Evolutionary conservation across 768 basidiomycete genomes (phyloP).

Genomic region (Auricularia cornea): DNA sequence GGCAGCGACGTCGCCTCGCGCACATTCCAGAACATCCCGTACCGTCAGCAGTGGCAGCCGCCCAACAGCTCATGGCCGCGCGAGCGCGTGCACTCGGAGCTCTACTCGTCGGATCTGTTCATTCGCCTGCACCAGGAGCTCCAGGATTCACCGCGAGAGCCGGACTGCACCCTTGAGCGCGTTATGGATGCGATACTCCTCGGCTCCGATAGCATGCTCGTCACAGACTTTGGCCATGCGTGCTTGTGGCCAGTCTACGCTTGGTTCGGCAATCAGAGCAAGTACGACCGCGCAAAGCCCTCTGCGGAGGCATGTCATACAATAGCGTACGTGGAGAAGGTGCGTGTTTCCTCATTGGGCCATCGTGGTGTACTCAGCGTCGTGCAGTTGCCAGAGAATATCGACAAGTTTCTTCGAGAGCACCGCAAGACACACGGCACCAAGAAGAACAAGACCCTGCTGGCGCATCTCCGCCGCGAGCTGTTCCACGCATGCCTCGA

Average conservation of each 20-base stretch:
- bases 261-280: slow-evolving; percentile 17
- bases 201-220: slow-evolving; percentile 25
- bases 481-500: slow-evolving; percentile 13
- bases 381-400: neutral
- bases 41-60: slow-evolving; percentile 18
- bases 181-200: slow-evolving; percentile 19
- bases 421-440: neutral
- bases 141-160: slow-evolving; percentile 14
- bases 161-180: slow-evolving; percentile 13
- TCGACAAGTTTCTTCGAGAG: neutral
- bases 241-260: slow-evolving; percentile 34
- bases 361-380: neutral
- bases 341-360: neutral
- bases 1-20: neutral
- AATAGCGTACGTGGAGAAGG: slow-evolving; percentile 11
- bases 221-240: slow-evolving; percentile 24
- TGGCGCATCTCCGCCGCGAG: slow-evolving; percentile 14
- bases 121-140: slow-evolving; percentile 15
- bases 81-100: slow-evolving; percentile 17
- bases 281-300: slow-evolving; percentile 21
- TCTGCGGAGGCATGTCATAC: slow-evolving; percentile 6
- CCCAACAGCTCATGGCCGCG: slow-evolving; percentile 2
- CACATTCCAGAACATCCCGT: slow-evolving; percentile 21
- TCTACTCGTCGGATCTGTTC: slow-evolving; percentile 17
- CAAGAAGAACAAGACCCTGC: neutral